Conservation (phyloP, 2,329 filamentous ascomycete genomes). For the Ceratocystis harringtonii region DNA sequence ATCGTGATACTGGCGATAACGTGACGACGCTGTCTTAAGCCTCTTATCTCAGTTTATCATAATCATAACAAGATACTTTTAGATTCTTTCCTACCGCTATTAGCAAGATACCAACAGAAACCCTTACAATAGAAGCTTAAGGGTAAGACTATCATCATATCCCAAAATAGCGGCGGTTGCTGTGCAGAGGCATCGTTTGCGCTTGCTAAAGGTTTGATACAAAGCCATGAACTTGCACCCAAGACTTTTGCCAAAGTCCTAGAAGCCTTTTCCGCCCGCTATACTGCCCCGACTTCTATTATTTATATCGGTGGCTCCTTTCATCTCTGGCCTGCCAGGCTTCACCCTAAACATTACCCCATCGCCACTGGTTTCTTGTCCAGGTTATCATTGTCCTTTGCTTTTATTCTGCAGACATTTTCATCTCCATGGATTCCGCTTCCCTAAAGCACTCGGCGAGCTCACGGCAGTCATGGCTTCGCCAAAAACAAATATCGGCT, state of each 20-base stretch:
- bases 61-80: too few relatives aligned
- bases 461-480: neutral
- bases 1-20: neutral
- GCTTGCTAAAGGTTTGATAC: neutral
- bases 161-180: neutral
- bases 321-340: neutral
- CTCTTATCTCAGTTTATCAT: neutral
- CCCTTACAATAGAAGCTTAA: too few relatives aligned
- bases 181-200: neutral
- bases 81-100: too few relatives aligned
- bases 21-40: neutral
- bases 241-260: neutral
- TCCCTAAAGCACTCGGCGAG: neutral
- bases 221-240: neutral
- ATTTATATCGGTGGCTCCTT: neutral
- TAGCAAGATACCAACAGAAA: too few relatives aligned
- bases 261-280: neutral
- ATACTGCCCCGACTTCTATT: neutral
- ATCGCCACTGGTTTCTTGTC: neutral
- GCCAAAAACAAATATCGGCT: neutral
- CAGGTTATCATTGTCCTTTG: neutral
- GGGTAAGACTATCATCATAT: too few relatives aligned
- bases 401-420: neutral
- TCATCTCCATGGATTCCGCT: neutral
- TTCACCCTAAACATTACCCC: neutral